Conservation (phyloP, 106 monocot genomes). For the Phalaenopsis equestris region DNA sequence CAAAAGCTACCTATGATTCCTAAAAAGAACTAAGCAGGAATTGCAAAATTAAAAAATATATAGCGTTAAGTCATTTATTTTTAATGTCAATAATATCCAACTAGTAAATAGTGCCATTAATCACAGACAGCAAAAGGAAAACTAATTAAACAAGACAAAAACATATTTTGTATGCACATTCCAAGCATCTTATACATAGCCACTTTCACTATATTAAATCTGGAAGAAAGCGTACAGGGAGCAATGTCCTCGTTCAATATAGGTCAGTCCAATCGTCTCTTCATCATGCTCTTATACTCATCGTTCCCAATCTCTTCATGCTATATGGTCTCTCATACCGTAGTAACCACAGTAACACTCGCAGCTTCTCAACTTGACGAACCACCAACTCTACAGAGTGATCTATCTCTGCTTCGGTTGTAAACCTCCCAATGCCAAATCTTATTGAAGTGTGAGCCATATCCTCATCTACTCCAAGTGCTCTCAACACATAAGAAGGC, state of each 20-base stretch:
- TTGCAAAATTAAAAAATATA: not conserved
- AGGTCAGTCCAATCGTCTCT: not conserved
- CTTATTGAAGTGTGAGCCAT: constrained; percentile 95
- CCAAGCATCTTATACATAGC: not conserved
- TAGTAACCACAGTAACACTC: constrained; percentile 3
- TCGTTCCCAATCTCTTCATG: not conserved
- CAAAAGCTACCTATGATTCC: not conserved
- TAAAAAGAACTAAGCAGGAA: not conserved
- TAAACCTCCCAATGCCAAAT: constrained; percentile 91
- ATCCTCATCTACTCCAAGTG: constrained; percentile 92
- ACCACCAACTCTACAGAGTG: constrained; percentile 68
- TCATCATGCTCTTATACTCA: not conserved
- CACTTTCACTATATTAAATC: not conserved
- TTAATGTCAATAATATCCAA: not conserved
- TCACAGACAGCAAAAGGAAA: not conserved
- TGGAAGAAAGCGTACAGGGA: not conserved
- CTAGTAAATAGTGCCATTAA: not conserved
- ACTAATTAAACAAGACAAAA: not conserved
- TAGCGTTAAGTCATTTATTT: not conserved
- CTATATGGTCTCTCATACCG: not conserved
- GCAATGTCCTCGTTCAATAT: not conserved
- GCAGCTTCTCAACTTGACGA: constrained; percentile 79
- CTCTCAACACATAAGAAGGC: constrained; percentile 87
- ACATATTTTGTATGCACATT: not conserved
- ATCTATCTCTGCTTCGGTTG: constrained; percentile 82